Evolutionary conservation across 371 early-diverging fungal species (phyloP), one percentile per base, ranked within the genome.

Genomic region (Mortierella sp.): DNA sequence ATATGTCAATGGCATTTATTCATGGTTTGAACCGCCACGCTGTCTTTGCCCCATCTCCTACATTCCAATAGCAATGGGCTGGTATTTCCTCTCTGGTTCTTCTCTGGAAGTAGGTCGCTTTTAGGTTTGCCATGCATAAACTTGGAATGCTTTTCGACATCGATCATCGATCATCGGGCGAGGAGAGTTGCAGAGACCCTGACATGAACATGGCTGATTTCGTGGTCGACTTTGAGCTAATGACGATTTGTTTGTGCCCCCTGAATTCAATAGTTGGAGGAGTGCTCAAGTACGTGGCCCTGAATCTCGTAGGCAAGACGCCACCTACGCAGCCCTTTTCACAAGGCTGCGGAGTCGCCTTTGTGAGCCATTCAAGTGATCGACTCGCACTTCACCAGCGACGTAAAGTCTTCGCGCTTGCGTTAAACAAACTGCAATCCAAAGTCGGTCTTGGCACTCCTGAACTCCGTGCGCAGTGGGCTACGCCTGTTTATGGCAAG

Each of bases 381-480:
- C 34, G 26, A 2, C 14, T 61, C n/a, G 16, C 43, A 10, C 19
- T 53, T 7, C 26, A 31, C 0, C 53, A 53, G 27, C 16, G 39
- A 10, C 54, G 61, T 16, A 45, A 31, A 18, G 7, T 26, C 18
- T 46, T 53, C 19, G 54, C 61, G 7, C 13, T 16, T 52, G 61
- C 34, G 26, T 5, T 53, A 5, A 39, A 34, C 16, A 28, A 28
- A 3, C 8, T 23, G 16, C 61, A 53, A 23, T 26, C 27, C 31
- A 30, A 23, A 1, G 16, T 18, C 45, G 26, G 54, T 16, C 47
- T 61, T 43, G 54, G 54, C 1, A 46, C 53, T 4, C 31, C 30
- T 28, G 61, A 61, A 23, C 46, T 28, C 9, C 53, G 54, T 28
- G 54, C 52, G 2, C 53, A 61, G 10, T 53, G 61, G 54, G 54